Evolutionary conservation across 176 grass and related monocot genomes (phyloP).

Genomic region (Tillandsia fasciculata): DNA sequence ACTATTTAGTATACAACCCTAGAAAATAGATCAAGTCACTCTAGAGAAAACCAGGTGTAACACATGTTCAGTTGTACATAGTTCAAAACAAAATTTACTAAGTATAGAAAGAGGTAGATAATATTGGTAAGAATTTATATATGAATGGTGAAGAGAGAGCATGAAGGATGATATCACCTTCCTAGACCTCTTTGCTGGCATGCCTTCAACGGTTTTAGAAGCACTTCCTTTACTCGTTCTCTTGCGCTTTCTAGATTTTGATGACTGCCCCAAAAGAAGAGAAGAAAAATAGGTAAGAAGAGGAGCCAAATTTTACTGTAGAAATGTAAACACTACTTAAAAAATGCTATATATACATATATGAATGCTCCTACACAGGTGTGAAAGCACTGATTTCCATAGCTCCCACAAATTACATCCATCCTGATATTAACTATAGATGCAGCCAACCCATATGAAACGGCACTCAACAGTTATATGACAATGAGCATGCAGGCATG

Average conservation of each 20-base stretch:
- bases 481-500: too few relatives aligned
- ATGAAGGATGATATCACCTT: slow-evolving; percentile 35
- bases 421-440: not conserved
- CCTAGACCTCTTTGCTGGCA: slow-evolving; percentile 37
- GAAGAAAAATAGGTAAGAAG: not conserved
- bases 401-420: too few relatives aligned
- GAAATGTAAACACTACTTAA: not conserved
- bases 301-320: not conserved
- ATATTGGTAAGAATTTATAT: not conserved
- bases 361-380: too few relatives aligned
- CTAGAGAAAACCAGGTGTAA: too few relatives aligned
- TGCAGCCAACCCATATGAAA: not conserved
- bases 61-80: too few relatives aligned
- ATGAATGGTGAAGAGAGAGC: not conserved
- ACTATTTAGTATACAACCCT: too few relatives aligned
- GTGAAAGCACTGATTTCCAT: too few relatives aligned
- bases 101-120: not conserved
- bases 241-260: slow-evolving; percentile 76
- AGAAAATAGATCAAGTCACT: too few relatives aligned
- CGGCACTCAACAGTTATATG: too few relatives aligned
- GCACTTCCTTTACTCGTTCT: slow-evolving; percentile 43
- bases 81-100: not conserved
- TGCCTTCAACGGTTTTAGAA: slow-evolving; percentile 37
- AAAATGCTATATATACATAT: too few relatives aligned
- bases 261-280: slow-evolving; percentile 34